phyloP scores from a whole-genome alignment of 176 grass and related monocot genomes.

The Eremochloa ophiuroides region DNA sequence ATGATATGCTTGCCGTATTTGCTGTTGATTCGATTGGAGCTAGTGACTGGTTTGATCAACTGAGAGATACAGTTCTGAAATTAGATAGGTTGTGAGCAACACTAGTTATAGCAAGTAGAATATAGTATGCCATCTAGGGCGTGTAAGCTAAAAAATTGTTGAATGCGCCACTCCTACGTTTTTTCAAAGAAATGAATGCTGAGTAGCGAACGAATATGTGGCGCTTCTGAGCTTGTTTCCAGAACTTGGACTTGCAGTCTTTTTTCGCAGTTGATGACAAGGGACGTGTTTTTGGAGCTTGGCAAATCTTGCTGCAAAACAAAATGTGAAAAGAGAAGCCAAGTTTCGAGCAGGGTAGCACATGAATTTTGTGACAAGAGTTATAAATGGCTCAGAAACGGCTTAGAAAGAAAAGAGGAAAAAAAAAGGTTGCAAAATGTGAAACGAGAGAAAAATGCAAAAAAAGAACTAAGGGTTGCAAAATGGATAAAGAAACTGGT shows the following conservation, averaged over 20 bases:
- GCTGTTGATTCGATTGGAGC: slow-evolving; percentile 3
- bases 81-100: neutral
- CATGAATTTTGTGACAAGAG: too few species aligned
- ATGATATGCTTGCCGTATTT: neutral
- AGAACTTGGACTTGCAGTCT: neutral
- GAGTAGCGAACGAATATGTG: neutral
- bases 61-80: neutral
- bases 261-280: neutral
- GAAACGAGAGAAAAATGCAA: too few species aligned
- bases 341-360: too few species aligned
- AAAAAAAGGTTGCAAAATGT: too few species aligned
- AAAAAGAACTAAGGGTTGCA: too few species aligned
- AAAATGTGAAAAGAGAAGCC: too few species aligned
- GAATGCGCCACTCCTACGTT: neutral
- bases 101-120: neutral
- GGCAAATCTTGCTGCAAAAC: too few species aligned
- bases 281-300: too few species aligned
- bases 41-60: neutral
- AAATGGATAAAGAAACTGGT: too few species aligned
- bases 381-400: too few species aligned
- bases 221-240: neutral
- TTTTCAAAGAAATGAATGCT: too few species aligned
- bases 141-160: neutral
- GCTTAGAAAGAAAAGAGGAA: too few species aligned
- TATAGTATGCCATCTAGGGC: neutral